Evolutionary conservation across 2,329 filamentous ascomycete genomes (phyloP), one percentile per base, ranked within the genome.

Genomic region (Aspergillus fumigatiaffinis): DNA sequence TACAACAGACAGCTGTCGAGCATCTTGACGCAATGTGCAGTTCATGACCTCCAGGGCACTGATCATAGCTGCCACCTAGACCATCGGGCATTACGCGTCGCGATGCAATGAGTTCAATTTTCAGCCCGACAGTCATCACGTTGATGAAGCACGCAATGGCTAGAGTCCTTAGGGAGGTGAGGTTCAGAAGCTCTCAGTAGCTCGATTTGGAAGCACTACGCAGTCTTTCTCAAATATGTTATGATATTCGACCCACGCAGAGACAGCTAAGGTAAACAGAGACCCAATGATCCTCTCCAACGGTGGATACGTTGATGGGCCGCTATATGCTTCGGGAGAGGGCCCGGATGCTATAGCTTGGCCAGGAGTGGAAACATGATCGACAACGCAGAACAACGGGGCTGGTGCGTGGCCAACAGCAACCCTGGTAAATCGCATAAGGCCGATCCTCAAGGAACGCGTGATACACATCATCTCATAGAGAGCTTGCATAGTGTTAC

Each of bases 311-410:
- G 17, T 48, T 48, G 42, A 47, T 57, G 48, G 42, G 54, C 55
- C 51, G 54, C 56, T 59, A 60, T 60, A 60, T 51, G 57, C 44
- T 49, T 57, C 58, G 58, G 61, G 58, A 54, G 29, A 58, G 52
- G 51, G 52, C 52, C 60, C 60, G 57, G 25, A 50, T 52, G 41
- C 47, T 52, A 60, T 62, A 63, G 60, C 60, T 58, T 57, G 60
- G 51, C 44, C 46, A 41, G 48, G 35, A 51, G 56, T 57, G 58
- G 60, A 51, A 55, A 57, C 56, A 25, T 51, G 61, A 63, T 63
- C 61, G 54, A 57, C 60, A 56, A 50, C 25, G 53, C 55, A 42
- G 51, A 32, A 32, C 51, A 51, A 46, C 41, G 49, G 38, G 54
- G 46, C 38, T 51, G 41, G 50, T 55, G 47, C n/a, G 52, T 49